Percentiles rank a stretch among this genome's conserved stretches.
Evolutionary conservation across 2,329 filamentous ascomycete species (phyloP).

Genomic region (Gnomoniopsis sp.): DNA sequence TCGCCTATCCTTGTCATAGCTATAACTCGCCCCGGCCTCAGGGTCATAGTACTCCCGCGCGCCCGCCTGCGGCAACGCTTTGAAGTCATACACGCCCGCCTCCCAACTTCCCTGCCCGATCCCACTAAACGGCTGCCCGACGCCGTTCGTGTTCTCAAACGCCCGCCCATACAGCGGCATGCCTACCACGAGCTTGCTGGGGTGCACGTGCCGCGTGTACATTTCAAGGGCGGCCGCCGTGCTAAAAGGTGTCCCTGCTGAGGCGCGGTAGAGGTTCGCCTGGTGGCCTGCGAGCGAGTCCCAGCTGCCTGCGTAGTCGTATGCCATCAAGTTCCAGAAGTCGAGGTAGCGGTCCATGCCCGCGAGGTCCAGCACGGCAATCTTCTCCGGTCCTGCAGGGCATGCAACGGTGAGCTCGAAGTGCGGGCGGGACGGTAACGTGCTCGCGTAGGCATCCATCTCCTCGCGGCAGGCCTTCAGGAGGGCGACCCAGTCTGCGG

Average conservation of each 20-base stretch:
- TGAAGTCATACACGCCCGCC: slow-evolving; percentile 83
- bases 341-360: slow-evolving; percentile 65
- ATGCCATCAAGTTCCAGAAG: slow-evolving; percentile 84
- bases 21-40: slow-evolving; percentile 68
- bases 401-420: slow-evolving; percentile 65
- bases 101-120: slow-evolving; percentile 82
- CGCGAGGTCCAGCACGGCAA: slow-evolving; percentile 57
- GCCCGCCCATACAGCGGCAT: slow-evolving; percentile 91
- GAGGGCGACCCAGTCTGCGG: slow-evolving; percentile 56
- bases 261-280: slow-evolving; percentile 68
- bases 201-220: slow-evolving; percentile 66
- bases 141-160: slow-evolving; percentile 75
- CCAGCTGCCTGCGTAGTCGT: slow-evolving; percentile 86
- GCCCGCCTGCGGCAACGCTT: slow-evolving; percentile 69
- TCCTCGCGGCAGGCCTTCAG: slow-evolving; percentile 53
- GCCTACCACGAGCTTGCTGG: slow-evolving; percentile 77
- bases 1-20: slow-evolving; percentile 61
- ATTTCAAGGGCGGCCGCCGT: slow-evolving; percentile 66
- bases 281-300: slow-evolving; percentile 70
- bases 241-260: slow-evolving; percentile 71
- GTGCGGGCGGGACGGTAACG: slow-evolving; percentile 42
- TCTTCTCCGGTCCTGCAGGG: slow-evolving; percentile 61
- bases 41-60: slow-evolving; percentile 63
- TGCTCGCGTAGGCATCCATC: slow-evolving; percentile 54
- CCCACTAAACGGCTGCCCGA: slow-evolving; percentile 66